These are phyloP conservation scores for Jaminaea rosea DNA, from an alignment of 1,284 basidiomycete genomes.

Conservation along the genomic window DNA sequence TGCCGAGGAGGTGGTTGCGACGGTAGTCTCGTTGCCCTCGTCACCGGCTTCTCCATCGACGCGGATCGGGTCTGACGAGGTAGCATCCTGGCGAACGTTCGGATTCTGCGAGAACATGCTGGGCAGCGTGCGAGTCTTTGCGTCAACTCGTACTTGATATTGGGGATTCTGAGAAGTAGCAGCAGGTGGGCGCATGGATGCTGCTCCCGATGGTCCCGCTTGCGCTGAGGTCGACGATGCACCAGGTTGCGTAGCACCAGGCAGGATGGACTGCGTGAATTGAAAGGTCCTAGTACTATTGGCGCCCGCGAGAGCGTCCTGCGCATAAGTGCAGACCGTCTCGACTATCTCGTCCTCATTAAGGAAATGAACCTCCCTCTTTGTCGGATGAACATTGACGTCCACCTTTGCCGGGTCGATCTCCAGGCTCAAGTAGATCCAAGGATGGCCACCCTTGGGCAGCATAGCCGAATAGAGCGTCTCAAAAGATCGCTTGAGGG, in stretches of 20 bases:
- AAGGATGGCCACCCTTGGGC: conserved; percentile 84
- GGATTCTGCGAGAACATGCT: conserved; percentile 53
- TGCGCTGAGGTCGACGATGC: not conserved
- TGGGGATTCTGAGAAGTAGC: too few species aligned
- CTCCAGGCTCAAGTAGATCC: conserved; percentile 78
- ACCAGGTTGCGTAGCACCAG: conserved; percentile 5
- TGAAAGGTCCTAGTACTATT: conserved; percentile 38
- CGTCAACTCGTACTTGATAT: conserved; percentile 84
- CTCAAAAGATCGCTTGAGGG: conserved; percentile 81
- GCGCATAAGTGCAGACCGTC: conserved; percentile 54
- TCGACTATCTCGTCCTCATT: conserved; percentile 84
- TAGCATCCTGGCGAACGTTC: not conserved
- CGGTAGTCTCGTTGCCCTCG: not conserved
- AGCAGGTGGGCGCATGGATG: not conserved
- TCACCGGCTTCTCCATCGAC: not conserved
- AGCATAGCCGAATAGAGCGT: conserved; percentile 73
- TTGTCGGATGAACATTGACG: conserved; percentile 97
- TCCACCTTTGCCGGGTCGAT: conserved; percentile 83
- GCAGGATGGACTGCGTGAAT: conserved; percentile 15
- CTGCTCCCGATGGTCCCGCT: not conserved
- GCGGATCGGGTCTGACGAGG: not conserved
- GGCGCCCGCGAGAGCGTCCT: conserved; percentile 21
- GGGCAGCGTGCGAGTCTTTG: conserved; percentile 78
- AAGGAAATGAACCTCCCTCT: conserved; percentile 89
- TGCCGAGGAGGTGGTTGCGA: not conserved